These are phyloP conservation scores for Urochloa ruziziensis DNA, from an alignment of 176 grass and related monocot genomes.

Conservation along the genomic window DNA sequence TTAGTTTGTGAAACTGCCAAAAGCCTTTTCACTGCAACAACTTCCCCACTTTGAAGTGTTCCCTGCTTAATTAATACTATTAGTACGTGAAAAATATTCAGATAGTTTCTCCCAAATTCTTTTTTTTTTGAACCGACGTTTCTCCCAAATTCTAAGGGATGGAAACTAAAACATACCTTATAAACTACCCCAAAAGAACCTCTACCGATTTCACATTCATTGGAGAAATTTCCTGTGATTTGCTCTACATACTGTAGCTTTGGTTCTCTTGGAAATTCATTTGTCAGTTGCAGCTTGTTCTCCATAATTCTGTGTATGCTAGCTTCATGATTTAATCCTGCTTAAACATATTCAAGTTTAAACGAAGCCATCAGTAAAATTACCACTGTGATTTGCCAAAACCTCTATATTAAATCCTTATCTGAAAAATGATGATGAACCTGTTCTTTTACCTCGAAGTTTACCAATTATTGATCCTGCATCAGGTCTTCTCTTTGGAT, in stretches of 20 bases:
- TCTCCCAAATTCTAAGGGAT: too few species aligned
- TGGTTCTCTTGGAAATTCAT: not conserved
- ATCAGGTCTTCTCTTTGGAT: not conserved
- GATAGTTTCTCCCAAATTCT: too few species aligned
- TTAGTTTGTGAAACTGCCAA: not conserved
- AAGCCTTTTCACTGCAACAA: constrained; percentile 23
- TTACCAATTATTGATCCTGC: not conserved
- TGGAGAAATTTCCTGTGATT: not conserved
- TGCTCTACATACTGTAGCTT: not conserved
- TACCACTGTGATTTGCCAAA: not conserved
- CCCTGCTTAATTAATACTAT: not conserved
- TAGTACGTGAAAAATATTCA: not conserved
- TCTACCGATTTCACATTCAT: not conserved
- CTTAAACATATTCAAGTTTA: not conserved
- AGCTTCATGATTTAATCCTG: not conserved
- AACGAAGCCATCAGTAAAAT: too few species aligned
- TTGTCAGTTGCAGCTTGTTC: not conserved
- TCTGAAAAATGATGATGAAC: not conserved
- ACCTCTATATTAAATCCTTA: not conserved
- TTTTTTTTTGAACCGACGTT: too few species aligned
- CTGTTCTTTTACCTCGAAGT: not conserved
- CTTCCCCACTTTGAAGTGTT: not conserved
- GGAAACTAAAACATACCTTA: constrained; percentile 11
- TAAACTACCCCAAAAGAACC: constrained; percentile 30
- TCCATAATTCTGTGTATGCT: not conserved